Base-by-base conservation (phyloP, 257 asterid species). In the Cinchona pubescens region DNA sequence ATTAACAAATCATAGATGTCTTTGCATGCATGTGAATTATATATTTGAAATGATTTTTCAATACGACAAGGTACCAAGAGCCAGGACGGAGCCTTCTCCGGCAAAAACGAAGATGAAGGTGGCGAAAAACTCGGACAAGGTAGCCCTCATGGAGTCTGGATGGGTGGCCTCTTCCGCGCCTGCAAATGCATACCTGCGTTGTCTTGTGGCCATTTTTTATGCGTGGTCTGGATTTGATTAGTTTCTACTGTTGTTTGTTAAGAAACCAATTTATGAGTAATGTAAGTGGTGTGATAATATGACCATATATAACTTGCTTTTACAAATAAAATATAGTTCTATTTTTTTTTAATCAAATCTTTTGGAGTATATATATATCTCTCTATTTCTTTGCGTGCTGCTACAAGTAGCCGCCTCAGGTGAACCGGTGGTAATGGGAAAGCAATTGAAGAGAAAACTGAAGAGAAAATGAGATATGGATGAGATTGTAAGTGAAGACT, bases 101-200 rank as follows among this genome's bases (percentile, higher is more conserved):
- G 97, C 94, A 12, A 94, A 94, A 34, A 94, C 99, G 37, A 92
- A 92, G 90, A 94, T 88, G 79, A 88, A 83, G 23, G 97, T 94
- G 58, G 98, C 88, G 69, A 92, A 79, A 76, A 94, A 91, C 69
- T 94, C 99, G 0, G 97, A 75, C 73, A 94, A 69, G 61, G 97
- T 87, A 81, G 99, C 99, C 69, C 92, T 81, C 43, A 88, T 83
- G 23, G 97, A 92, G 75, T 92, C 97, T 0, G 98, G 97, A 55
- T 92, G 99, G 42, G 96, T 94, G 83, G 98, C 98, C 61, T 94
- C 99, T 60, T 92, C 99, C 0, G 91, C 90, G 80, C 92, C 86
- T 18, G 96, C 96, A 34, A 91, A 90, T 2, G 90, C 91, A 79
- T 92, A 91, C 69, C 92, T 84, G 7, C 99, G 94, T 64, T 93